These are phyloP conservation scores for Prunella vulgaris DNA, from an alignment of 257 asterid genomes.

Conservation along the genomic window DNA sequence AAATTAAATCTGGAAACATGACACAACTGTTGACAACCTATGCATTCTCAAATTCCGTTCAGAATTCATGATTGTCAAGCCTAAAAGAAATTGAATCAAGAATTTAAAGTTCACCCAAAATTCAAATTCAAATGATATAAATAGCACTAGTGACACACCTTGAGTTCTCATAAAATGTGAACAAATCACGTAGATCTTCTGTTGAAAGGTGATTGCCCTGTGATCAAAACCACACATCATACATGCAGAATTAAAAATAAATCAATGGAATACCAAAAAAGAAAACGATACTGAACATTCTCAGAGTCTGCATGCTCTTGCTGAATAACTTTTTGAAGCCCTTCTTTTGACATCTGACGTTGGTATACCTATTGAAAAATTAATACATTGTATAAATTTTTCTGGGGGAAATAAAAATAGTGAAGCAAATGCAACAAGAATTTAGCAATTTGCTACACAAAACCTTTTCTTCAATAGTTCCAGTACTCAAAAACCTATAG, in stretches of 20 bases:
- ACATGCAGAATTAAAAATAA: slow-evolving; percentile 19
- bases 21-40: not conserved
- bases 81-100: not conserved
- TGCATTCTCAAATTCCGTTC: not conserved
- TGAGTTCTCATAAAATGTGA: slow-evolving; percentile 64
- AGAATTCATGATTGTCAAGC: not conserved
- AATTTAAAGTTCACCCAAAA: not conserved
- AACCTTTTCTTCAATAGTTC: slow-evolving; percentile 98
- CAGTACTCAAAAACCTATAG: slow-evolving; percentile 91
- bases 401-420: not conserved
- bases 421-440: slow-evolving; percentile 23
- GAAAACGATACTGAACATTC: slow-evolving; percentile 35
- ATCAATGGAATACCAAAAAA: not conserved
- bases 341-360: slow-evolving; percentile 99
- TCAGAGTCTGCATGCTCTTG: slow-evolving; percentile 69
- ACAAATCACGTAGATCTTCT: slow-evolving; percentile 91
- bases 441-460: slow-evolving; percentile 16
- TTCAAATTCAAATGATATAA: not conserved
- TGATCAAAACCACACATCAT: slow-evolving; percentile 25
- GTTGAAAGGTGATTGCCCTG: slow-evolving; percentile 87
- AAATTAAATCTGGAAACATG: not conserved
- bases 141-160: slow-evolving; percentile 44
- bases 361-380: slow-evolving; percentile 70
- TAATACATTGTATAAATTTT: not conserved
- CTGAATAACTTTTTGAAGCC: slow-evolving; percentile 93